phyloP scores from a whole-genome alignment of 768 basidiomycete species.

The Boletus coccyginus region DNA sequence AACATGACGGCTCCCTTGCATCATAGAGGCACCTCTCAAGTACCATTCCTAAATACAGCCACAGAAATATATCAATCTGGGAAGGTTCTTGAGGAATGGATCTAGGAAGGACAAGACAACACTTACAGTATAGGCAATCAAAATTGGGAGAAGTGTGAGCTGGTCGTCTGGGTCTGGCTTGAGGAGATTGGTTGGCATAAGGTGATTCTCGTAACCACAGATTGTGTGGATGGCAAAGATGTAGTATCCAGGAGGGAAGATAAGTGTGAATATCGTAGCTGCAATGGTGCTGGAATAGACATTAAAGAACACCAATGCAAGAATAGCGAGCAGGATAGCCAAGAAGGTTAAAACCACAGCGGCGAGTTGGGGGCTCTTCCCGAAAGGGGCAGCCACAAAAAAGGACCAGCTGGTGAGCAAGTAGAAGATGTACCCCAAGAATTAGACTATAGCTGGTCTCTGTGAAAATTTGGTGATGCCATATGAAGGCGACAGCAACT shows the following conservation, averaged over 20 bases:
- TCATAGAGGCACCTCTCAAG: constrained; percentile 65
- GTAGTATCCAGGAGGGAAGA: constrained; percentile 78
- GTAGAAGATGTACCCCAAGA: constrained; percentile 61
- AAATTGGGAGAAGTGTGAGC: constrained; percentile 51
- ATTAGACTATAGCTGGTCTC: constrained; percentile 57
- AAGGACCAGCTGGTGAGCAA: constrained; percentile 74
- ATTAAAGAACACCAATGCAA: constrained; percentile 53
- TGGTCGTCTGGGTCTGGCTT: constrained; percentile 59
- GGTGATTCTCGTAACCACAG: constrained; percentile 63
- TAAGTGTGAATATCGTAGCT: constrained; percentile 60
- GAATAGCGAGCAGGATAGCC: constrained; percentile 61
- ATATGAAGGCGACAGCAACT: constrained; percentile 62
- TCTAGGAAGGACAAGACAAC: background rate
- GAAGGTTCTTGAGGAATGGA: background rate
- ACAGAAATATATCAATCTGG: constrained; percentile 70
- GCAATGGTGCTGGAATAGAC: constrained; percentile 39
- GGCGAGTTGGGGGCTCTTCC: constrained; percentile 69
- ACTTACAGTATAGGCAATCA: constrained; percentile 65
- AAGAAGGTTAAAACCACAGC: constrained; percentile 66
- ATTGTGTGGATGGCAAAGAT: constrained; percentile 68
- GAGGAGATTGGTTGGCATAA: constrained; percentile 50
- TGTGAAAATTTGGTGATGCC: constrained; percentile 67
- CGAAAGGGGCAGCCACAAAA: constrained; percentile 66
- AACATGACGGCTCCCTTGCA: constrained; percentile 37
- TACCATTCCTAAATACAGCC: constrained; percentile 63